Evolutionary conservation across 75 land plant genomes (phyloP), one percentile per base, ranked within the genome.

Genomic region (Pinus tabuliformis): DNA sequence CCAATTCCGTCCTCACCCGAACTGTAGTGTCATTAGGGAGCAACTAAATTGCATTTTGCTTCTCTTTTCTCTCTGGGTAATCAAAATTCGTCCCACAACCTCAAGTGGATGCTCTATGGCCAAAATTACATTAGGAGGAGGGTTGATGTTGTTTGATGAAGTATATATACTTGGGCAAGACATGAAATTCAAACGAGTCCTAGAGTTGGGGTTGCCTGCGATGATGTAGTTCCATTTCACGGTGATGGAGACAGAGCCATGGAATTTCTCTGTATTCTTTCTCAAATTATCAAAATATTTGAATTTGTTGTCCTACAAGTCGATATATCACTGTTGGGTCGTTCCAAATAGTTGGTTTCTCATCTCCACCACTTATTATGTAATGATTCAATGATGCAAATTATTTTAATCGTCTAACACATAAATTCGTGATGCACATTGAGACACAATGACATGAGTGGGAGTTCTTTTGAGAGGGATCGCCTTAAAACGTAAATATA

Each of bases 61-160:
- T 75, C 73, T 62, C 75, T n/a, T 81, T 80, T 22, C 83, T 80
- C 20, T 89, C 86, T 0, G 91, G 91, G 72, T 78, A 75, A 64
- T 94, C 3, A 97, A 84, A 26, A 95, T 85, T 16, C 96, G 83
- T 12, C 89, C 94, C 60, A 95, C 79, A 4, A 93, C 96, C 64
- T 95, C 98, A 13, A 95, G 89, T 0, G 98, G 98, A 76, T 93
- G 98, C 36, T 90, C 93, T 28, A 80, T 57, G 9, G 78, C 72
- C 0, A 79, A 56, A 42, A 45, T 52, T 54, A 79, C 89, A 7
- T 16, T 37, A 2, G 39, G 39, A 21, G 26, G 17, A 45, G 62
- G 78, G 61, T 45, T 54, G 16, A 77, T 66, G 1, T 73, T 70
- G 36, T 59, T 20, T 0, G 86, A 82, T 58, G 62, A 64, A 17